Conservation (phyloP, 2,329 filamentous ascomycete genomes). For the Hymenoscyphus infarciens region DNA sequence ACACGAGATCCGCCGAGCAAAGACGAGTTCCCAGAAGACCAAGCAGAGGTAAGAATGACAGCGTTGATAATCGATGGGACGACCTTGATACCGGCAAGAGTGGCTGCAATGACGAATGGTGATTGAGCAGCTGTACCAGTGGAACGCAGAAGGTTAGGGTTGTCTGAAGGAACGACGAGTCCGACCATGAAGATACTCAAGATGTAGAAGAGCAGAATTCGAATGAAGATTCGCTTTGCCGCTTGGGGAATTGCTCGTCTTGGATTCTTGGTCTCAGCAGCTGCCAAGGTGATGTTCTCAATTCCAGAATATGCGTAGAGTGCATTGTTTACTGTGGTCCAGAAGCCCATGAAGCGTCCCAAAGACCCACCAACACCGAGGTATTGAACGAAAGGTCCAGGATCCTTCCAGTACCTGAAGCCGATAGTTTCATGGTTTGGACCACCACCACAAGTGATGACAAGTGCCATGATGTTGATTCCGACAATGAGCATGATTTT, state of each 20-base stretch:
- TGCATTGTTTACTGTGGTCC: conserved; percentile 43
- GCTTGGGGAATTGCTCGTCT: conserved; percentile 53
- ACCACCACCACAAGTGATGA: conserved; percentile 61
- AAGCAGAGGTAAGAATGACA: conserved; percentile 68
- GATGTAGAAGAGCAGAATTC: conserved; percentile 51
- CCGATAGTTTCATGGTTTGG: conserved; percentile 57
- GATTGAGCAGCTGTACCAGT: conserved; percentile 46
- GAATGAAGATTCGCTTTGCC: conserved; percentile 48
- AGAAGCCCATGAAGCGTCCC: conserved; percentile 55
- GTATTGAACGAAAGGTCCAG: conserved; percentile 65
- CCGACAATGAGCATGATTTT: conserved; percentile 62
- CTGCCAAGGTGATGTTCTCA: conserved; percentile 53
- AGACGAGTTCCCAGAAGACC: conserved; percentile 64
- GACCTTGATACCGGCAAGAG: conserved; percentile 62
- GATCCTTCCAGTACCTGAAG: conserved; percentile 67
- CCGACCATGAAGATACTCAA: not conserved
- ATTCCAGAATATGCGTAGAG: conserved; percentile 47
- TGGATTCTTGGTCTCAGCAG: conserved; percentile 53
- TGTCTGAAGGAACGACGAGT: conserved; percentile 50
- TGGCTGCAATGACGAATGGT: conserved; percentile 71
- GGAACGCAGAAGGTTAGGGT: conserved; percentile 41
- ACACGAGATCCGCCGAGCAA: conserved; percentile 57
- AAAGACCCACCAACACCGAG: conserved; percentile 58
- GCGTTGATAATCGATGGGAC: conserved; percentile 75
- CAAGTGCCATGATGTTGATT: conserved; percentile 56